Conservation (phyloP, 495 filamentous ascomycete genomes). For the Aspergillus hancockii region DNA sequence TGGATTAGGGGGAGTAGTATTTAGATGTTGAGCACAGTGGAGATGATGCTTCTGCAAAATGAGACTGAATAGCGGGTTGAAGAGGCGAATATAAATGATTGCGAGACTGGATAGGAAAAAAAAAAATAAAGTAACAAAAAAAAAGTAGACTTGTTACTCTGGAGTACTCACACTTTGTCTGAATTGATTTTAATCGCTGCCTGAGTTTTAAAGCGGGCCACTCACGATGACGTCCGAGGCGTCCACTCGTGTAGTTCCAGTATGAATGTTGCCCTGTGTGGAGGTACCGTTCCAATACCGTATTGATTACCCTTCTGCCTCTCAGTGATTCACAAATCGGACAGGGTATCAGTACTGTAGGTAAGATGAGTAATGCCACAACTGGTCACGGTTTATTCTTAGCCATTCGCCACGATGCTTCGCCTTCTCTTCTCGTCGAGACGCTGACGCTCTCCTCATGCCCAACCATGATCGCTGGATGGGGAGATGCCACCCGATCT, state of each 20-base stretch:
- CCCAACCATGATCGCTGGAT: neutral
- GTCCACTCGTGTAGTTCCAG: neutral
- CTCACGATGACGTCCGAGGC: slow-evolving; percentile 3
- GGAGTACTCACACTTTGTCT: neutral
- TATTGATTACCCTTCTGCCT: neutral
- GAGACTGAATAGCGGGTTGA: neutral
- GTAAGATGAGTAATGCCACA: too few species aligned
- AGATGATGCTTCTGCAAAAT: neutral
- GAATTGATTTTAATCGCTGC: neutral
- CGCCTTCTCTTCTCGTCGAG: neutral
- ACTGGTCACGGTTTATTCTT: neutral
- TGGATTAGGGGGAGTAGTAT: too few species aligned
- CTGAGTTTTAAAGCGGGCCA: neutral
- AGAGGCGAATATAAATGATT: neutral
- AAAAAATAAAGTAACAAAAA: neutral
- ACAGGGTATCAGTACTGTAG: too few species aligned
- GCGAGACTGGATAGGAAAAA: neutral
- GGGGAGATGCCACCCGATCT: neutral
- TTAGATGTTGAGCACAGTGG: too few species aligned
- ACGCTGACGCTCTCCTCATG: neutral
- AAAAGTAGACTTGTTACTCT: neutral
- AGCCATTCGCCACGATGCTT: neutral
- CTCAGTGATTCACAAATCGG: neutral
- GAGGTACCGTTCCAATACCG: neutral
- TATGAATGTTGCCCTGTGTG: neutral